Evolutionary conservation across 148 eudicot species (phyloP), one percentile per base, ranked within the genome.

Genomic region (Talinum fruticosum): DNA sequence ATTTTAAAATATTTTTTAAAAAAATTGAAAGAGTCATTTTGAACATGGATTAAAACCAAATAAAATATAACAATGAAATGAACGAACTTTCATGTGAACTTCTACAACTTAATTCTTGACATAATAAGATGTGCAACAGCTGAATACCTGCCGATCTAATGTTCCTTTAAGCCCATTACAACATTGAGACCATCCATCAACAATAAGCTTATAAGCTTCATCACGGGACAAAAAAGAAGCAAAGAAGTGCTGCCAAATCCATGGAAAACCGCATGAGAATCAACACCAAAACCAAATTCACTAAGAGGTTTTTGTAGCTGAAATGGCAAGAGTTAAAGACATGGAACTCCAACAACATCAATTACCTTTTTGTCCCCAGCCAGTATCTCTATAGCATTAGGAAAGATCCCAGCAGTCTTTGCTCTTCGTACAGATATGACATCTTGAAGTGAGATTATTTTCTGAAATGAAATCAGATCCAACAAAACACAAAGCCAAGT

Each of bases 181-280:
- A 69, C 88, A 81, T 34, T 89, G 85, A 41, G 85, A 66, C 94
- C 97, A 91, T 78, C 96, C 94, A 78, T 95, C 98, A 49, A 69
- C 54, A 79, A 95, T 89, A 77, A 91, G 90, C 84, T 85, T 92
- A 83, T 86, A 93, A 78, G 99, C 99, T 85, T 95, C 99, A 66
- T 95, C 99, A 38, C 99, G 99, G 64, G 93, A 95, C 79, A 95
- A 84, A 79, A 95, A 95, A 15, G 99, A 95, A 66, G 99, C 91
- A 78, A 95, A 95, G 79, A 95, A 90, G 79, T 85, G 88, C 99
- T 95, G 93, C 82, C 54, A 75, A 62, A 49, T 62, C 72, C 74
- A 79, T 21, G 54, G 35, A 79, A 53, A 79, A 49, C n/a, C 34
- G 15, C 29, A 41, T 65, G 66, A 75, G 30, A 59, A 57, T 62